Evolutionary conservation across 1,284 basidiomycete genomes (phyloP).

Genomic region (Pseudozyma hubeiensis): DNA sequence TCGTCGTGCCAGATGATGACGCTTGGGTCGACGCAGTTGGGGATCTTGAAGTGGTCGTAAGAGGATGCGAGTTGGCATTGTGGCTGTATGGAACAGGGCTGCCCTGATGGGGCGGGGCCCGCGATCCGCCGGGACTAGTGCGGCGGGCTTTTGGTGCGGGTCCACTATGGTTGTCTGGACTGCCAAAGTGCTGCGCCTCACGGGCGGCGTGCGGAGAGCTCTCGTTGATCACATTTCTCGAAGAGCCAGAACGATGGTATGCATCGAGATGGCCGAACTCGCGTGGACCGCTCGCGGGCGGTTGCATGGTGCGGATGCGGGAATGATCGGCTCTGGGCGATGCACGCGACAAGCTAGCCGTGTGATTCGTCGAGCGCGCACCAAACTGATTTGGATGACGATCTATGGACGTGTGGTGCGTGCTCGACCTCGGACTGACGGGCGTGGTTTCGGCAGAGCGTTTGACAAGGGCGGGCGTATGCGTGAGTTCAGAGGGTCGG

Average conservation of each 20-base stretch:
- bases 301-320: constrained; percentile 16
- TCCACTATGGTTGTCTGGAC: constrained; percentile 38
- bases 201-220: constrained; percentile 7
- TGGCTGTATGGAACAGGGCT: constrained; percentile 4
- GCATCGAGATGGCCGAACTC: constrained; percentile 7
- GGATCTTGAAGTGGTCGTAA: constrained; percentile 6
- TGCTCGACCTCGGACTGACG: constrained; percentile 1
- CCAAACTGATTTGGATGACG: constrained; percentile 1
- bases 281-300: constrained; percentile 13
- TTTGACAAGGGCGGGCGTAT: constrained; percentile 14
- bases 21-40: neutral
- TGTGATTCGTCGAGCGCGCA: neutral
- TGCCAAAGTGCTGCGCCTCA: constrained; percentile 11
- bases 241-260: constrained; percentile 17
- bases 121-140: constrained; percentile 49
- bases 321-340: constrained; percentile 12
- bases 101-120: constrained; percentile 28
- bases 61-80: constrained; percentile 1
- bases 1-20: constrained; percentile 2
- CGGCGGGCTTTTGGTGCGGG: constrained; percentile 39
- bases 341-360: neutral
- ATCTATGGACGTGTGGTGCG: neutral
- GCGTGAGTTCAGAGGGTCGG: constrained; percentile 4
- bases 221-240: neutral
- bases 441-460: constrained; percentile 4